These are phyloP conservation scores for Annulohypoxylon moriforme DNA, from an alignment of 495 filamentous ascomycete species.

Conservation along the genomic window DNA sequence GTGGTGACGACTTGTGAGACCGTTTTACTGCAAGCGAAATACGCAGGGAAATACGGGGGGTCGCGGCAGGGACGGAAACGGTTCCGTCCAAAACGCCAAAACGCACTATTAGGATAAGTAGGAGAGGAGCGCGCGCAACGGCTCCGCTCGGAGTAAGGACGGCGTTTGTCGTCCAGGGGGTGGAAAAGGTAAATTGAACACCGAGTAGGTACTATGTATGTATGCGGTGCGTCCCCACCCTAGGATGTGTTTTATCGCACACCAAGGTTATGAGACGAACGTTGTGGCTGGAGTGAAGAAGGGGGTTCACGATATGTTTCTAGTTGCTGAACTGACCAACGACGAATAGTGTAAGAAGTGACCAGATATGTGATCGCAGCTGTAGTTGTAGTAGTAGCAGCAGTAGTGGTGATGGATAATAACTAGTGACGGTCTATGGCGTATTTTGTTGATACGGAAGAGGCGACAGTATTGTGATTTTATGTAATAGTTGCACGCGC, in stretches of 20 bases:
- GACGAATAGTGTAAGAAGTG: neutral
- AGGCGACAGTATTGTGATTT: neutral
- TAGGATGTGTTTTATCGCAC: conserved; percentile 27
- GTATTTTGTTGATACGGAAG: conserved; percentile 16
- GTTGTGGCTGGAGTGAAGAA: conserved; percentile 35
- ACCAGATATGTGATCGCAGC: neutral
- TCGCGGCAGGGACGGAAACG: conserved; percentile 29
- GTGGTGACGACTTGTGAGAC: conserved; percentile 28
- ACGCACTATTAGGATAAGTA: conserved; percentile 16
- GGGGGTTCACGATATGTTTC: neutral
- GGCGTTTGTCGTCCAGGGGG: conserved; percentile 41
- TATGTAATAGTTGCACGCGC: conserved; percentile 12
- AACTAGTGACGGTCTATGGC: conserved; percentile 17
- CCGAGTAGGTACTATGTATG: conserved; percentile 11
- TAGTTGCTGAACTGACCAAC: conserved; percentile 31
- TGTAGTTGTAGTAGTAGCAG: neutral
- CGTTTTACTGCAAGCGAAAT: conserved; percentile 31
- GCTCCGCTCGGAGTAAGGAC: conserved; percentile 45
- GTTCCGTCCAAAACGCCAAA: conserved; percentile 42
- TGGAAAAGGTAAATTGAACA: conserved; percentile 30
- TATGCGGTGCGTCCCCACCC: conserved; percentile 6
- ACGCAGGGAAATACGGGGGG: conserved; percentile 7
- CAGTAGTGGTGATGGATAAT: neutral
- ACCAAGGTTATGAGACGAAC: conserved; percentile 20
- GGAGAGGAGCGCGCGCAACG: conserved; percentile 20